These are phyloP conservation scores for Nepenthes alata DNA, from an alignment of 179 eudicot genomes.

Conservation along the genomic window DNA sequence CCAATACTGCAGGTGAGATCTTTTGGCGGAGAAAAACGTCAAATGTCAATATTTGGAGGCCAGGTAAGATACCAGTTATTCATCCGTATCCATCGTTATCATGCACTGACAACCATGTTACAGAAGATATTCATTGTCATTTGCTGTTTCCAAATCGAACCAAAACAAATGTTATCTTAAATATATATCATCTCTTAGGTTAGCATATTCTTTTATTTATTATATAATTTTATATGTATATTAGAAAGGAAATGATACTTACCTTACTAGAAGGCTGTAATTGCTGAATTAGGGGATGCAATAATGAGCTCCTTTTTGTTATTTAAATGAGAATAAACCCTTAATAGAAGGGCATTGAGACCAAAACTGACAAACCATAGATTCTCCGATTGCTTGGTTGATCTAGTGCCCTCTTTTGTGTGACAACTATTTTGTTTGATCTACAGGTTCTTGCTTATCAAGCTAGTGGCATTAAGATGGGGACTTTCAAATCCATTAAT, in stretches of 20 bases:
- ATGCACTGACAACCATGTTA: not conserved
- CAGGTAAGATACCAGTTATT: constrained; percentile 39
- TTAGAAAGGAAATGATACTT: no score
- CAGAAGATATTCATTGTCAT: no score
- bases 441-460: constrained; percentile 69
- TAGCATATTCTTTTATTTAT: no score
- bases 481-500: constrained; percentile 69
- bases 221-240: no score
- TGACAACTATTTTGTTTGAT: constrained; percentile 18
- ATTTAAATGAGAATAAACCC: no score
- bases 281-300: no score
- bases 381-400: not conserved
- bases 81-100: no score
- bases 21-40: constrained; percentile 90
- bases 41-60: constrained; percentile 76
- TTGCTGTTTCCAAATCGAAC: no score
- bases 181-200: not conserved
- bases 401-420: not conserved
- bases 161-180: not conserved
- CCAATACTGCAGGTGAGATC: constrained; percentile 67
- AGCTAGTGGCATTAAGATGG: constrained; percentile 79
- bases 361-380: not conserved
- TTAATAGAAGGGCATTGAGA: no score
- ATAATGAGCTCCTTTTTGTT: no score
- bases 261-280: no score